Conservation (phyloP, 257 asterid genomes). For the Misopates orontium region DNA sequence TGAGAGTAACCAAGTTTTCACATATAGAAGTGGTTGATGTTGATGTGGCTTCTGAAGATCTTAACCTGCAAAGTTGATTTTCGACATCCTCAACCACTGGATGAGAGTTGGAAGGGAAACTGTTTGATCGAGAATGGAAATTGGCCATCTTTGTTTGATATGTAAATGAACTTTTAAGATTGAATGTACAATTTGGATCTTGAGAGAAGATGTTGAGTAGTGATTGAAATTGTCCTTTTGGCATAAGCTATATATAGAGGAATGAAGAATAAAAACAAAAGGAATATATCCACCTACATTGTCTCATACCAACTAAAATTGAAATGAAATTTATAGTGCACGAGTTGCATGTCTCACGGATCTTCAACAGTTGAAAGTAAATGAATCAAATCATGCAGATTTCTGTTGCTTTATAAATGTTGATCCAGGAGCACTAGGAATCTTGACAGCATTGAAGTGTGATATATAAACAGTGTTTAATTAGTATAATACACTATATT, state of each 20-base stretch:
- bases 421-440: not conserved
- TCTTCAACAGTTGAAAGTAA: too few species aligned
- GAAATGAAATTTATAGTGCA: not conserved
- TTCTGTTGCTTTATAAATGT: not conserved
- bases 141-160: slow-evolving; percentile 24
- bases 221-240: not conserved
- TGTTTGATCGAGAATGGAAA: slow-evolving; percentile 32
- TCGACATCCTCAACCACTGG: slow-evolving; percentile 25
- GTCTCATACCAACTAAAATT: not conserved
- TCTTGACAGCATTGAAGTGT: not conserved
- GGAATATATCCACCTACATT: slow-evolving; percentile 3
- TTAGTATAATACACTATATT: too few species aligned
- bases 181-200: not conserved
- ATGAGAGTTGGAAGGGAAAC: slow-evolving; percentile 38
- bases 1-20: slow-evolving; percentile 28
- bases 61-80: slow-evolving; percentile 32
- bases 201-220: not conserved
- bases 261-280: not conserved
- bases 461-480: too few species aligned
- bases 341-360: too few species aligned
- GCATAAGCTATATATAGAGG: slow-evolving; percentile 8
- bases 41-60: slow-evolving; percentile 22
- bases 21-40: slow-evolving; percentile 24
- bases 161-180: not conserved
- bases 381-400: not conserved